Evolutionary conservation across 2,329 filamentous ascomycete genomes (phyloP).

Genomic region (Saccharata proteae): DNA sequence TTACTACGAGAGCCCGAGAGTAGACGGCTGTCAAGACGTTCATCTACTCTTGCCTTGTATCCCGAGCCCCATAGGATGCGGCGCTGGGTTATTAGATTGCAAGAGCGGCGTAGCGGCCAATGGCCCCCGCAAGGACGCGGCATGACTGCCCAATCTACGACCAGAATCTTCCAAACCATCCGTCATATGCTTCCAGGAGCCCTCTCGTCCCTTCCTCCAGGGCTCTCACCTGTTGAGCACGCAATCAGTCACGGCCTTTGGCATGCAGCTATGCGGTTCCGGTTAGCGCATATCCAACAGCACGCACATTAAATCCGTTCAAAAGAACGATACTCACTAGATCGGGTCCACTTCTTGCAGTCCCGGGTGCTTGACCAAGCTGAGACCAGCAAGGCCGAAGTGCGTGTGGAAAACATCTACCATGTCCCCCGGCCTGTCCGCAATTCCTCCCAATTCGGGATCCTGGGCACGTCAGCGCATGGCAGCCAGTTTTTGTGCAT

Average conservation of each 20-base stretch:
- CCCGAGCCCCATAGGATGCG: slow-evolving; percentile 42
- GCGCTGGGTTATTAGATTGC: slow-evolving; percentile 57
- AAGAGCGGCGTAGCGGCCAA: slow-evolving; percentile 37
- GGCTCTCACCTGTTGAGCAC: slow-evolving; percentile 16
- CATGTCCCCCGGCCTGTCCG: slow-evolving; percentile 85
- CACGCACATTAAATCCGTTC: too few relatives aligned
- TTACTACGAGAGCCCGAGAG: too few relatives aligned
- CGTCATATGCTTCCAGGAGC: not conserved
- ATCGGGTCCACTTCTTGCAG: slow-evolving; percentile 73
- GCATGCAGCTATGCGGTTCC: slow-evolving; percentile 25
- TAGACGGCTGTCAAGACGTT: too few relatives aligned
- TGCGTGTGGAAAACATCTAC: slow-evolving; percentile 95
- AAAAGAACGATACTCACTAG: slow-evolving; percentile 48
- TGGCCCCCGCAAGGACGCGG: not conserved
- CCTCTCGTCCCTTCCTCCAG: slow-evolving; percentile 12
- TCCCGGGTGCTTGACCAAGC: slow-evolving; percentile 65
- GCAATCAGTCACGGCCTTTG: slow-evolving; percentile 23
- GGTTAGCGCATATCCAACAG: slow-evolving; percentile 1
- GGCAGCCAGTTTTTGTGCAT: not conserved
- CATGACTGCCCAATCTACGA: too few relatives aligned
- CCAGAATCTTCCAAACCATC: too few relatives aligned
- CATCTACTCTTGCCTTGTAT: slow-evolving; percentile 61
- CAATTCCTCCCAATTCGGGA: slow-evolving; percentile 67
- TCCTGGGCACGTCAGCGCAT: slow-evolving; percentile 39
- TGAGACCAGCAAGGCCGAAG: slow-evolving; percentile 81